Base-by-base conservation (phyloP, 2,329 filamentous ascomycete species). In the Penicillium glabrum region DNA sequence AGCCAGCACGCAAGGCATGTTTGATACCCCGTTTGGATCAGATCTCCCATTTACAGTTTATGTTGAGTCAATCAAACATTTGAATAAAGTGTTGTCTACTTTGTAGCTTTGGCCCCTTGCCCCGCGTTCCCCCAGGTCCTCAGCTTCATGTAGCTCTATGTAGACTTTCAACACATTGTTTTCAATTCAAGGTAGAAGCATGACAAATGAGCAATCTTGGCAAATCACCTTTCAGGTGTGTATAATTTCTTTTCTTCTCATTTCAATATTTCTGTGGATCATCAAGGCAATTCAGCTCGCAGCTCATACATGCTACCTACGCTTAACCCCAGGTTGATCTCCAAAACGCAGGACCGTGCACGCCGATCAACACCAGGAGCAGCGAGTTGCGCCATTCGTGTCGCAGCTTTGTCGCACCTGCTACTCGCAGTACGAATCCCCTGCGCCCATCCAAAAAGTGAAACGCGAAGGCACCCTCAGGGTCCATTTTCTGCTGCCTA, bases 391-490 rank as follows among this genome's bases (percentile, higher is more conserved):
- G 51, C 52, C 55, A 58, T 60, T 52, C 37, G 52, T 21, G 43
- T 46, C 26, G 37, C 31, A 47, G 41, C 23, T 46, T 47, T 33
- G 35, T 53, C 27, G 44, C 31, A 41, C 23, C 24, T 27, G 33
- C 14, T 51, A 35, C 49, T 19, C 80, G 81, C 61, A 69, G 66
- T 16, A 19, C 45, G 27, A 46, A 31, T 21, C 19, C 39, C 19
- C n/a, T 39, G 35, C 11, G 10, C 39, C 11, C n/a, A 13, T 21
- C 1, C 10, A 21, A 41, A 23, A 41, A 21, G 8, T 23, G 39
- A 46, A 46, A 19, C 27, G 14, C 27, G n/a, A 48, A 48, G 7
- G 6, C 13, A 7, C 7, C 24, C 9, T 5, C 23, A 19, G 37
- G 29, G 23, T 41, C 27, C 31, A 33, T 4, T 33, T 41, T 27